Base-by-base conservation (phyloP, 2,329 filamentous ascomycete genomes). In the Fusarium solani-melongenae region DNA sequence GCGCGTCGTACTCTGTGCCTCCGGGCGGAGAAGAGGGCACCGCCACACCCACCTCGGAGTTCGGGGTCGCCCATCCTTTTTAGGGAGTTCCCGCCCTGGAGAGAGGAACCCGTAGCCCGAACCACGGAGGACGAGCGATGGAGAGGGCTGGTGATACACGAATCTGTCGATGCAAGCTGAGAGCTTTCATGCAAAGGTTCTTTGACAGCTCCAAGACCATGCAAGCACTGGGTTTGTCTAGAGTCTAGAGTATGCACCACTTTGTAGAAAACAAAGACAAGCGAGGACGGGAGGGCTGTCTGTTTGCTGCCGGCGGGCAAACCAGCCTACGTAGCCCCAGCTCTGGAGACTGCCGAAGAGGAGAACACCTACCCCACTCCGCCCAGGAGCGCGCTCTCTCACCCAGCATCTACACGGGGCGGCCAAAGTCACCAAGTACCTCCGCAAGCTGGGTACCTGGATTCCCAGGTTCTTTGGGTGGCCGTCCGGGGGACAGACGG, bases 401-500 rank as follows among this genome's bases (percentile, higher is more conserved):
- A 36, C 24, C n/a, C 38, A 44, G n/a, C 6, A 51, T 39, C 17
- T 34, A 38, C 22, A 29, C 29, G 15, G 46, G 44, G 15, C 17
- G 46, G 27, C 24, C 27, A 51, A 31, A 31, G 44, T 49, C 44
- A 29, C 44, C 5, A 62, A 38, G 46, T 63, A 63, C 57, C 20
- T 73, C 70, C 55, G 66, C 39, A 24, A 29, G 20, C 12, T 49
- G 55, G 31, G 34, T 41, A 59, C 41, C 44, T 64, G 46, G 20
- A 36, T 61, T 62, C 51, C 66, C 55, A 57, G 59, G 67, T 61
- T 62, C 17, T 70, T 38, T 62, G 59, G 60, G 31, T 59, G 34
- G 44, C 31, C 22, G 65, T 61, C 68, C 64, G 68, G 62, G 68
- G 68, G 39, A 55, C 20, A 65, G 58, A 60, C 67, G 71, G 71